These are phyloP conservation scores for Sanghuangporus weigelae DNA, from an alignment of 1,284 basidiomycete species.

Conservation along the genomic window DNA sequence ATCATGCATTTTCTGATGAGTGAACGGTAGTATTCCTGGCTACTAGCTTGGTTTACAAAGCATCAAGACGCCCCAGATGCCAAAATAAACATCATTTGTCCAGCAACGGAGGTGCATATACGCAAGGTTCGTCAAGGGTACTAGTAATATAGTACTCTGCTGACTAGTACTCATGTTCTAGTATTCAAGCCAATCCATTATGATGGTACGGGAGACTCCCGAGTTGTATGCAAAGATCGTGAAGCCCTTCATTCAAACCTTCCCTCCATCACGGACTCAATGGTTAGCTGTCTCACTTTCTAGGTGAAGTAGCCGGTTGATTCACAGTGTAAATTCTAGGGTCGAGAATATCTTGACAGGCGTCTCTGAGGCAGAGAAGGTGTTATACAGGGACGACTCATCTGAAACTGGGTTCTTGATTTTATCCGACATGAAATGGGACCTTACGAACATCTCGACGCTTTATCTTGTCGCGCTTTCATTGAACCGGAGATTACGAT, in stretches of 20 bases:
- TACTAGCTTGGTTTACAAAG: conserved; percentile 37
- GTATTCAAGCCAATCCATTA: conserved; percentile 74
- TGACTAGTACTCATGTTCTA: conserved; percentile 27
- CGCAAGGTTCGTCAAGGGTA: conserved; percentile 47
- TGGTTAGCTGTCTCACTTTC: conserved; percentile 51
- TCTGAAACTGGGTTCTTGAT: conserved; percentile 67
- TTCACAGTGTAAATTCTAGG: conserved; percentile 40
- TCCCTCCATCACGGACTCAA: conserved; percentile 70
- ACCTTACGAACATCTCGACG: conserved; percentile 63
- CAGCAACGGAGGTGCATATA: conserved; percentile 80
- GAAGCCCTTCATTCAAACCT: conserved; percentile 70
- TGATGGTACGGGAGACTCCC: conserved; percentile 81
- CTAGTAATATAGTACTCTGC: neutral
- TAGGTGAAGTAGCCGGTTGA: neutral
- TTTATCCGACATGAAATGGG: conserved; percentile 94
- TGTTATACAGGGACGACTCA: conserved; percentile 61
- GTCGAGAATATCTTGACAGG: conserved; percentile 85
- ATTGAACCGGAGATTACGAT: conserved; percentile 50
- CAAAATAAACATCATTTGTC: conserved; percentile 73
- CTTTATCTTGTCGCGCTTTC: conserved; percentile 76
- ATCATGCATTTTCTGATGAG: neutral
- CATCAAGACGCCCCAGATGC: conserved; percentile 36
- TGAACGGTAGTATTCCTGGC: conserved; percentile 35
- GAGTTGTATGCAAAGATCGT: conserved; percentile 66
- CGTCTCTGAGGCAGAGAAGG: conserved; percentile 71